Base-by-base conservation (phyloP, 2,329 filamentous ascomycete species). In the Colletotrichum agaves region DNA sequence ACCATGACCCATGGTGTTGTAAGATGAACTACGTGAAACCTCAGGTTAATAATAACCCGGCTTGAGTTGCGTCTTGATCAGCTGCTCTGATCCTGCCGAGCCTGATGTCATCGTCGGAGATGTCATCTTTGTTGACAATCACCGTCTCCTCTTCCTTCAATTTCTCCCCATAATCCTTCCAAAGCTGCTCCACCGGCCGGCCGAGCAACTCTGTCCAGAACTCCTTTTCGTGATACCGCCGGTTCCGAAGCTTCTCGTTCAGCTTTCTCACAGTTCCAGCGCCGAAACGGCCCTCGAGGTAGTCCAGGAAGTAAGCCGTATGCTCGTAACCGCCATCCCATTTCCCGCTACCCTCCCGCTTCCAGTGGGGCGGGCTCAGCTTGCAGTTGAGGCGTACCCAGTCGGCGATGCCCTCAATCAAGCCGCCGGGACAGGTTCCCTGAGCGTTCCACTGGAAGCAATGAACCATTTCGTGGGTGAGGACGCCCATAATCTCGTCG, bases 391-490 rank as follows among this genome's bases (percentile, higher is more conserved):
- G 81, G 2, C 95, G 87, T 23, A 98, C 94, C 88, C 93, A 98
- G 79, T 98, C 96, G 19, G 95, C 95, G 60, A 98, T 88, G 0
- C 95, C 95, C 79, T 98, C 95, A 63, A 97, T 90, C 52, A 98
- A 79, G 0, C 96, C 96, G 0, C 90, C 90, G 0, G 91, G 91
- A 47, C 88, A 88, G 4, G 81, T 81, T 2, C 83, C 84, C 19
- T 73, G 81, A 2, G 84, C 91, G 73, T 93, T 90, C 79, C 93
- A 91, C 78, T 98, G 95, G 80, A 92, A 97, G 80, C 94, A 98
- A 81, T 98, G 96, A 13, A 98, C 95, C 69, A 98, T 90, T 80
- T 98, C 95, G 77, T 98, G 95, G 1, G 92, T 91, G 19, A 98
- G 78, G 0, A 98, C 94, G 44, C 96, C 96, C 17, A 87, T 81